Base-by-base conservation (phyloP, 371 early-diverging fungal genomes). In the Haplosporangium sp. region DNA sequence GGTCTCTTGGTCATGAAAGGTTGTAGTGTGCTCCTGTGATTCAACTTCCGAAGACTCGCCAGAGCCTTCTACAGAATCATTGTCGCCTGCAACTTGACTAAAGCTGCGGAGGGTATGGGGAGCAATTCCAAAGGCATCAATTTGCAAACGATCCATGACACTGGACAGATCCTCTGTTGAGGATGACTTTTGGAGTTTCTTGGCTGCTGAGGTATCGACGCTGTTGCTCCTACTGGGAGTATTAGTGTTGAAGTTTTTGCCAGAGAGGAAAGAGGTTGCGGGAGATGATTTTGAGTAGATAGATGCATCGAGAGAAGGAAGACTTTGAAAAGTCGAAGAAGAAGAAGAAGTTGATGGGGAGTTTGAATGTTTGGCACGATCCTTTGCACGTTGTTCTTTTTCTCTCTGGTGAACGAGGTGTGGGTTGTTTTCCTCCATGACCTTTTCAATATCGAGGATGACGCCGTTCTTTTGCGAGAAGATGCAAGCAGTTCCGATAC, bases 351-450 rank as follows among this genome's bases (percentile, higher is more conserved):
- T 35, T 1, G 76, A 40, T 15, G 63, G 27, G 4, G 62, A 11
- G 17, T 53, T 48, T 27, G 65, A n/a, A 40, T 71, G 67, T 39
- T 64, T 53, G 11, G 72, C 74, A 11, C 72, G 71, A 19, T 81
- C 74, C 55, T 69, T 77, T 56, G 73, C 77, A 8, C 78, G 73
- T 59, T 66, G 73, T 50, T 77, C 78, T 52, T 73, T 72, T 56
- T 77, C 81, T 0, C 74, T 71, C 55, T 71, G 81, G 47, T 79
- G 70, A 53, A 74, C 65, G 6, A 79, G 69, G 47, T 79, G 81
- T 44, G 81, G 81, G 55, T 79, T 79, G 66, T 79, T 79, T 38
- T 79, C 81, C 45, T 79, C 81, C 74, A 79, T 79, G 71, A 79
- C 81, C 69, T 79, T 79, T 27, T 79, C 71, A 45, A 79, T 79